These are phyloP conservation scores for Acorus gramineus DNA, from an alignment of 106 monocot genomes.

Conservation along the genomic window DNA sequence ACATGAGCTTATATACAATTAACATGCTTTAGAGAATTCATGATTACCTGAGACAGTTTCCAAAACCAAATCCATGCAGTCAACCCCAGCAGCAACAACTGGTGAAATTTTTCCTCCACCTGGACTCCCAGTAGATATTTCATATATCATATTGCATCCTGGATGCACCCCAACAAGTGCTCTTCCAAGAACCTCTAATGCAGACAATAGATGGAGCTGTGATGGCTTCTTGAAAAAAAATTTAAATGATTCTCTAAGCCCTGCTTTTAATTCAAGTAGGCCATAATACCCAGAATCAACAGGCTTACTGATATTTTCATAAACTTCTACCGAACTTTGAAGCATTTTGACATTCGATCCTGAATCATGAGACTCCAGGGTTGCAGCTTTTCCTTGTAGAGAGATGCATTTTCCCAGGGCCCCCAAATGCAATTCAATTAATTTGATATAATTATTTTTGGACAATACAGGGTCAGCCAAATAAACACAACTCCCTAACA, in stretches of 20 bases:
- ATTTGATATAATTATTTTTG: conserved; percentile 33
- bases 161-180: conserved; percentile 48
- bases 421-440: conserved; percentile 55
- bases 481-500: conserved; percentile 34
- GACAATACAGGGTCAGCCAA: conserved; percentile 31
- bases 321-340: conserved; percentile 12
- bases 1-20: too few relatives aligned
- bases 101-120: conserved; percentile 56
- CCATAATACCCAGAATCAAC: conserved; percentile 9
- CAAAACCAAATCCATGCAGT: conserved; percentile 63
- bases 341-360: conserved; percentile 45
- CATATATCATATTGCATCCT: conserved; percentile 27
- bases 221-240: conserved; percentile 29
- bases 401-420: conserved; percentile 84
- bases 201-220: conserved; percentile 23
- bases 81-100: conserved; percentile 67
- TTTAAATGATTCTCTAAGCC: conserved; percentile 57
- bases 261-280: conserved; percentile 45
- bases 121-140: conserved; percentile 40
- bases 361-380: conserved; percentile 52
- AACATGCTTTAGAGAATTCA: too few relatives aligned
- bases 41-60: conserved; percentile 57
- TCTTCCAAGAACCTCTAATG: conserved; percentile 54
- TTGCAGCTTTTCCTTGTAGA: conserved; percentile 62
- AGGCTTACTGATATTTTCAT: conserved; percentile 4